Evolutionary conservation across 148 eudicot species (phyloP).

Genomic region (Oxyria digyna): DNA sequence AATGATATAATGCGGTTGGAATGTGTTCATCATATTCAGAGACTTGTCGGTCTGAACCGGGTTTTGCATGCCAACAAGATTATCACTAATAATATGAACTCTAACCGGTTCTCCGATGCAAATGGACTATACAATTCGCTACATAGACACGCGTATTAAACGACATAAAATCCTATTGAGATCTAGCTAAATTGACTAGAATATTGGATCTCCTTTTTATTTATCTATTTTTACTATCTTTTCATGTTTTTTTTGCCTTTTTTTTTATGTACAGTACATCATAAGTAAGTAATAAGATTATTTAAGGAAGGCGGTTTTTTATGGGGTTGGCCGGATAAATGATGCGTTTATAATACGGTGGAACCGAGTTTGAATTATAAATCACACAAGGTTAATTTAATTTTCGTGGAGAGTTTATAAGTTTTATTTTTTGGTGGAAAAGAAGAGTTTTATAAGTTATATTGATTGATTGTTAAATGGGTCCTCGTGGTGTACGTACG

Average conservation of each 20-base stretch:
- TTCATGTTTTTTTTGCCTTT: not conserved
- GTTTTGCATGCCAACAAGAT: slow-evolving; percentile 12
- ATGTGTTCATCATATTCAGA: slow-evolving; percentile 15
- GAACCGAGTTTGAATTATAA: not conserved
- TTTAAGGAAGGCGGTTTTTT: not conserved
- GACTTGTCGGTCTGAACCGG: slow-evolving; percentile 22
- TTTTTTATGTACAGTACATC: not conserved
- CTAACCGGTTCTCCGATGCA: not conserved
- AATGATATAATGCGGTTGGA: slow-evolving; percentile 20
- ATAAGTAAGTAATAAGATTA: not conserved
- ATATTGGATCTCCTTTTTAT: not conserved
- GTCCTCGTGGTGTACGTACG: not conserved
- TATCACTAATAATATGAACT: not conserved
- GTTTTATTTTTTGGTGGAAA: too few relatives aligned
- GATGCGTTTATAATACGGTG: not conserved
- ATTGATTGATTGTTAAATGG: not conserved
- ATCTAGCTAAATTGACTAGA: not conserved
- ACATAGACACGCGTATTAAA: not conserved
- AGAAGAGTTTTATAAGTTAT: too few relatives aligned
- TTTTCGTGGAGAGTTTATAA: not conserved
- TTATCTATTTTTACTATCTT: not conserved
- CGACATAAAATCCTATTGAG: not conserved
- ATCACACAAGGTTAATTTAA: not conserved
- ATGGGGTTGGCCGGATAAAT: not conserved
- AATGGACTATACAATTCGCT: not conserved